Percentiles rank a stretch among this genome's conserved stretches.
Conservation (phyloP, 805 yeast species). For the Nakazawaea ernobii region DNA sequence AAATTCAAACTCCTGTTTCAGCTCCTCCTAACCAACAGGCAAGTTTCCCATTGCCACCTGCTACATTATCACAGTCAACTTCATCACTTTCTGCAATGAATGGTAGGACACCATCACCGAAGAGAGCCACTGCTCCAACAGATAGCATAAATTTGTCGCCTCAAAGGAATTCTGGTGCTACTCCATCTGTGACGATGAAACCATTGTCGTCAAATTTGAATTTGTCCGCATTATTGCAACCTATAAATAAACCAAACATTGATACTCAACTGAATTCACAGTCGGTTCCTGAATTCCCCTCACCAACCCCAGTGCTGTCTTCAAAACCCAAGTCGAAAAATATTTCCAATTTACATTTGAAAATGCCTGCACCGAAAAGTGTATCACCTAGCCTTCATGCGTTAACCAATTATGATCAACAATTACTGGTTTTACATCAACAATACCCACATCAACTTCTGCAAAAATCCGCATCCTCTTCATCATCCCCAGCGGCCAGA, state of each 20-base stretch:
- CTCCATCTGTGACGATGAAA: conserved; percentile 38
- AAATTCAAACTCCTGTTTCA: conserved; percentile 31
- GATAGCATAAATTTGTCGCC: conserved; percentile 18
- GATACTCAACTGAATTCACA: conserved; percentile 2
- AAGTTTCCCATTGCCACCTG: conserved; percentile 18
- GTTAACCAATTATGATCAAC: conserved; percentile 10
- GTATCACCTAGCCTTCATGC: conserved; percentile 27
- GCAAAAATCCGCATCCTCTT: conserved; percentile 18
- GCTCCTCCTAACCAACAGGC: conserved; percentile 16
- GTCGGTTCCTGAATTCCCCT: neutral
- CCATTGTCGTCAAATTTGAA: conserved; percentile 39
- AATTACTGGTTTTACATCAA: neutral
- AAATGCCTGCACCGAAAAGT: conserved; percentile 71
- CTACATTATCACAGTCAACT: conserved; percentile 17
- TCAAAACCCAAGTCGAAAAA: conserved; percentile 24
- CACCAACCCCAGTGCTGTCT: conserved; percentile 14
- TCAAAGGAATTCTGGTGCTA: conserved; percentile 19
- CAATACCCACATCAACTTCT: conserved; percentile 18
- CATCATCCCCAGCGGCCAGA: conserved; percentile 19
- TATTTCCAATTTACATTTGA: conserved; percentile 55
- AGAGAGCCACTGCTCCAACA: conserved; percentile 18
- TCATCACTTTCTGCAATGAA: conserved; percentile 22
- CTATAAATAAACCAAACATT: conserved; percentile 36
- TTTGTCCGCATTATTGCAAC: conserved; percentile 38
- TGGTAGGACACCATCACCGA: conserved; percentile 43